Evolutionary conservation across 2,329 filamentous ascomycete species (phyloP).

Genomic region (Emergomyces orientalis): DNA sequence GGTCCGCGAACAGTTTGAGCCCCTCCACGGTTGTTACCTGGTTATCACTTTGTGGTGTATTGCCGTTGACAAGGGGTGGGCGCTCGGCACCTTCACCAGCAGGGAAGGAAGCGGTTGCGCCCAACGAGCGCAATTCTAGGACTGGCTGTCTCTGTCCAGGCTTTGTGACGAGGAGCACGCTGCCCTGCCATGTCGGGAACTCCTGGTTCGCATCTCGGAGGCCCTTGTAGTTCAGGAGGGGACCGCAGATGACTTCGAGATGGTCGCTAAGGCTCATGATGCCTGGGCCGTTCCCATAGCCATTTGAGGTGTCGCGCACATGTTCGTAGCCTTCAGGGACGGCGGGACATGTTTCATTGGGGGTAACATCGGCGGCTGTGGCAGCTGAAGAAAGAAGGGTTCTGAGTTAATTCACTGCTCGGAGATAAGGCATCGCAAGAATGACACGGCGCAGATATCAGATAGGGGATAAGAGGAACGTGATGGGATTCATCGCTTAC

Average conservation of each 20-base stretch:
- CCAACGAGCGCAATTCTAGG: constrained; percentile 42
- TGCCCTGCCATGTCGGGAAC: constrained; percentile 61
- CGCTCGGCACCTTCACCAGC: not conserved
- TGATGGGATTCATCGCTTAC: not conserved
- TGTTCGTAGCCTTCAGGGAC: constrained; percentile 13
- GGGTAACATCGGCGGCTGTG: not conserved
- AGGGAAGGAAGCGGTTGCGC: constrained; percentile 8
- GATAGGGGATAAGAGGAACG: not conserved
- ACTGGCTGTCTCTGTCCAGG: constrained; percentile 56
- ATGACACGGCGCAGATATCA: not conserved
- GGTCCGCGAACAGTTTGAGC: constrained; percentile 52
- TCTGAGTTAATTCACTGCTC: not conserved
- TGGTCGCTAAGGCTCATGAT: constrained; percentile 15
- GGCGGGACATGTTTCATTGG: not conserved
- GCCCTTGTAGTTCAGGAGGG: constrained; percentile 43
- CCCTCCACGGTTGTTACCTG: constrained; percentile 32
- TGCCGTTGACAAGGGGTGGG: constrained; percentile 11
- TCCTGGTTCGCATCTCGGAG: constrained; percentile 29
- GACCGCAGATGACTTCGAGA: constrained; percentile 38
- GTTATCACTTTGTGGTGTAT: constrained; percentile 9
- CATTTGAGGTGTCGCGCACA: constrained; percentile 14
- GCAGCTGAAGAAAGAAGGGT: not conserved
- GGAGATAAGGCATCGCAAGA: not conserved
- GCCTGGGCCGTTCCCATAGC: constrained; percentile 19
- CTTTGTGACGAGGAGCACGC: constrained; percentile 70